Base-by-base conservation (phyloP, 2,329 filamentous ascomycete species). In the Clonostachys solani region DNA sequence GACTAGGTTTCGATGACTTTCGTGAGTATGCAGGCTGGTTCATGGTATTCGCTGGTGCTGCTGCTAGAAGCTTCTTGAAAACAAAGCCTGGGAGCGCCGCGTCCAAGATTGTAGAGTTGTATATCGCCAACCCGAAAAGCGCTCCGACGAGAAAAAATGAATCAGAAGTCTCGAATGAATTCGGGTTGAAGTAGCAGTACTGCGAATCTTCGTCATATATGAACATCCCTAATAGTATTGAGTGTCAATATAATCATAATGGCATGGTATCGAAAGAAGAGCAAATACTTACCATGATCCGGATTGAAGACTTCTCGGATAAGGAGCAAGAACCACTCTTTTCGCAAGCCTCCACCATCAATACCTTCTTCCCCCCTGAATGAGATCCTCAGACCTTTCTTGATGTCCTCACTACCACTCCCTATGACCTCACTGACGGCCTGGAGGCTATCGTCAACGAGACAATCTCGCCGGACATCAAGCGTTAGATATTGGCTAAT, bases 71-170 rank as follows among this genome's bases (percentile, higher is more conserved):
- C 63, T 95, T 96, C 54, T 89, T 84, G 61, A 95, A 96, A 2
- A 88, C 86, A 62, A 96, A 95, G 0, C 91, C 88, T 2, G 92
- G 92, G 17, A 96, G 77, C 3, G 89, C 87, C 43, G 96, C 80
- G 60, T 96, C 92, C 16, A 96, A 73, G 54, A 96, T 96, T 1
- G 89, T 96, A 3, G 89, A 95, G 65, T 96, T 96, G 69, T 96
- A 95, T 51, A 96, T 95, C 13, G 92, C 92, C 49, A 96, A 73
- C 1, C 92, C 92, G 47, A 96, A 77, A 8, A 96, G 77, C 12
- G 94, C 89, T 1, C 92, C 92, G 29, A 96, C 87, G 18, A 96
- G 76, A 61, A 94, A 95, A 65, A 89, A 96, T 54, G 95, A 90
- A 59, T 96, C 90, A 1, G 89, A 92, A 0, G 89, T 92, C 63